Evolutionary conservation across 2,329 filamentous ascomycete genomes (phyloP).

Genomic region (Plectosphaerella plurivora): DNA sequence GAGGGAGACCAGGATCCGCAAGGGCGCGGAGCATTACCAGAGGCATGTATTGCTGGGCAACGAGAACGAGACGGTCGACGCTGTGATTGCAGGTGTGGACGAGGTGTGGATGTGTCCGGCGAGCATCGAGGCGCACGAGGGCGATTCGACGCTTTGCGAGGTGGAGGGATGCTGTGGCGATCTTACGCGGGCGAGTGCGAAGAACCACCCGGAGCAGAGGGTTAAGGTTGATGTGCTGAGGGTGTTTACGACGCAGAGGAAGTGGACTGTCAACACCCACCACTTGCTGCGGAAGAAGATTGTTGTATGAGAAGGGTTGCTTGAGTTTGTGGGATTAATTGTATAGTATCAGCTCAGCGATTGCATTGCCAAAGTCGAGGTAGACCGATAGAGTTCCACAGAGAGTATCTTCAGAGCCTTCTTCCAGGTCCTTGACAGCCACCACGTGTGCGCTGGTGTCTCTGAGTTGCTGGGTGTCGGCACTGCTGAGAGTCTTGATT

Average conservation of each 20-base stretch:
- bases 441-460: background rate
- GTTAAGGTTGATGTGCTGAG: background rate
- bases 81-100: background rate
- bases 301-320: background rate
- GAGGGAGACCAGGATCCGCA: background rate
- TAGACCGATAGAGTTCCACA: background rate
- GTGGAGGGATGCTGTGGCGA: constrained; percentile 1
- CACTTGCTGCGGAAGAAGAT: background rate
- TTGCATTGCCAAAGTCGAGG: background rate
- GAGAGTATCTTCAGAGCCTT: background rate
- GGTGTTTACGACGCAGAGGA: background rate
- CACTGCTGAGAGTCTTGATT: background rate
- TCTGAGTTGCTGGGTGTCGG: background rate
- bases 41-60: background rate
- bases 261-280: background rate
- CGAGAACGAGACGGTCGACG: background rate
- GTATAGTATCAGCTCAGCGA: background rate
- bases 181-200: background rate
- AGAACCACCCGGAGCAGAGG: constrained; percentile 1
- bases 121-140: background rate
- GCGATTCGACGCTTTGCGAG: constrained; percentile 1
- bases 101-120: constrained; percentile 1
- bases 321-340: background rate
- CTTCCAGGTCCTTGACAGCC: background rate
- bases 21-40: background rate